Percentiles rank a stretch among this genome's conserved stretches.
Conservation (phyloP, 2,329 filamentous ascomycete species). For the Botryotinia convoluta region DNA sequence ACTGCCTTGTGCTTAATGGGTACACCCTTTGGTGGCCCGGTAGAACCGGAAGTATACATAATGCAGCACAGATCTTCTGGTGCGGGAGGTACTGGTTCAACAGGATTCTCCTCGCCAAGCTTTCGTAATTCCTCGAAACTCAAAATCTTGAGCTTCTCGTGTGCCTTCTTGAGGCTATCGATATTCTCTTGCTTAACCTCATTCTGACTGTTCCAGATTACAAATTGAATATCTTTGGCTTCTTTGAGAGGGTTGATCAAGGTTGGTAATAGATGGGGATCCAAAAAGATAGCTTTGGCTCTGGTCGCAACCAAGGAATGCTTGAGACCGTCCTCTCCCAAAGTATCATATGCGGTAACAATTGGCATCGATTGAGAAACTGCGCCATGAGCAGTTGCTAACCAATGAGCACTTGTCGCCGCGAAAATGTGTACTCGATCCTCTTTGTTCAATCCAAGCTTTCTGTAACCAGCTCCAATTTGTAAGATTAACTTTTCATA, state of each 20-base stretch:
- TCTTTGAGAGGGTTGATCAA: slow-evolving; percentile 57
- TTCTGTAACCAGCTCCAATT: slow-evolving; percentile 66
- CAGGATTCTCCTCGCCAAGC: slow-evolving; percentile 56
- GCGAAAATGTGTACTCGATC: slow-evolving; percentile 77
- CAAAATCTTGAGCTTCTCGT: slow-evolving; percentile 52
- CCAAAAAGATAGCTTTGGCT: slow-evolving; percentile 80
- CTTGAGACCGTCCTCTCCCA: slow-evolving; percentile 77
- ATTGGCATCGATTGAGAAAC: slow-evolving; percentile 84
- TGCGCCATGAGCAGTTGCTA: slow-evolving; percentile 50
- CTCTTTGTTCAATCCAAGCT: slow-evolving; percentile 63
- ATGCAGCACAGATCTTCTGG: slow-evolving; percentile 78
- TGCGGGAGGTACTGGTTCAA: slow-evolving; percentile 68
- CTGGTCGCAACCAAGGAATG: slow-evolving; percentile 81
- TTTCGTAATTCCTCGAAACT: slow-evolving; percentile 52
- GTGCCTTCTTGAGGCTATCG: slow-evolving; percentile 52
- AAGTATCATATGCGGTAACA: slow-evolving; percentile 91
- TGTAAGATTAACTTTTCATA: slow-evolving; percentile 68
- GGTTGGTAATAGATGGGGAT: slow-evolving; percentile 70
- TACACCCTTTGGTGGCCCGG: slow-evolving; percentile 85
- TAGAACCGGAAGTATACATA: slow-evolving; percentile 86
- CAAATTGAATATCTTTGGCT: slow-evolving; percentile 49
- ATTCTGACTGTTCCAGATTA: slow-evolving; percentile 53
- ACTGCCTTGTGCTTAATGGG: slow-evolving; percentile 80
- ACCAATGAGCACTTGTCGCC: slow-evolving; percentile 56
- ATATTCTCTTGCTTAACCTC: slow-evolving; percentile 48